A percentile compares a stretch with the other conserved stretches of the same genome.
These are phyloP conservation scores for Davidsoniella eucalypti DNA, from an alignment of 2,329 filamentous ascomycete species.

Conservation along the genomic window DNA sequence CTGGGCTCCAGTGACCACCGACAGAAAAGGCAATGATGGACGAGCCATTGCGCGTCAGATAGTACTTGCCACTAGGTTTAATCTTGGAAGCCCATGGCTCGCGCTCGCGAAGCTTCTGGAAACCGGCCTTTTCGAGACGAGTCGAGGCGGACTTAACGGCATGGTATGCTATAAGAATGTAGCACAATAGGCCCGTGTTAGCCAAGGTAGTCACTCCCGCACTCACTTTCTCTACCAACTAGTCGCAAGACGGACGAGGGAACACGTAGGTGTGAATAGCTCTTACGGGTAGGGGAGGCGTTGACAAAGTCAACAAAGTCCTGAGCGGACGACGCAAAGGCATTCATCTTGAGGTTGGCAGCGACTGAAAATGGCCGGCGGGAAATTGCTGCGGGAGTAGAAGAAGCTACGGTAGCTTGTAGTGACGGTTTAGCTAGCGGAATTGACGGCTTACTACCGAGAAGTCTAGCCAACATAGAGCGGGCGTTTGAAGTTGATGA, in stretches of 20 bases:
- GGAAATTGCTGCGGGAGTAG: constrained; percentile 14
- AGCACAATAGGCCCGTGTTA: neutral
- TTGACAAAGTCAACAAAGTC: constrained; percentile 92
- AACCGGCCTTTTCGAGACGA: constrained; percentile 68
- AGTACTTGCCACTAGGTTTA: constrained; percentile 84
- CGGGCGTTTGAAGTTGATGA: too few relatives aligned
- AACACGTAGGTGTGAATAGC: neutral
- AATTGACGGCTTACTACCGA: constrained; percentile 6
- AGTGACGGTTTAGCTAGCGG: neutral
- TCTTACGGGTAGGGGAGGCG: constrained; percentile 76
- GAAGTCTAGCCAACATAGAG: constrained; percentile 6
- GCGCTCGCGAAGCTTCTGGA: constrained; percentile 75
- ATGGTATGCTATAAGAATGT: constrained; percentile 58
- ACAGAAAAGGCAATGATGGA: constrained; percentile 88
- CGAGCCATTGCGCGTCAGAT: constrained; percentile 81
- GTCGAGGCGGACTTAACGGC: constrained; percentile 66
- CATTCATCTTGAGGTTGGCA: neutral
- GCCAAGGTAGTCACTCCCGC: neutral
- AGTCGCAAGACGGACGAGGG: neutral
- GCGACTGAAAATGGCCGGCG: neutral
- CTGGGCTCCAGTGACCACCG: constrained; percentile 77
- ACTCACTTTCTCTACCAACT: too few relatives aligned
- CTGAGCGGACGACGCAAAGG: constrained; percentile 35
- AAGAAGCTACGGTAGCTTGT: constrained; percentile 15
- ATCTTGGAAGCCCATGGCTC: constrained; percentile 73